Evolutionary conservation across 2,329 filamentous ascomycete species (phyloP).

Genomic region (Beauveria medogensis): DNA sequence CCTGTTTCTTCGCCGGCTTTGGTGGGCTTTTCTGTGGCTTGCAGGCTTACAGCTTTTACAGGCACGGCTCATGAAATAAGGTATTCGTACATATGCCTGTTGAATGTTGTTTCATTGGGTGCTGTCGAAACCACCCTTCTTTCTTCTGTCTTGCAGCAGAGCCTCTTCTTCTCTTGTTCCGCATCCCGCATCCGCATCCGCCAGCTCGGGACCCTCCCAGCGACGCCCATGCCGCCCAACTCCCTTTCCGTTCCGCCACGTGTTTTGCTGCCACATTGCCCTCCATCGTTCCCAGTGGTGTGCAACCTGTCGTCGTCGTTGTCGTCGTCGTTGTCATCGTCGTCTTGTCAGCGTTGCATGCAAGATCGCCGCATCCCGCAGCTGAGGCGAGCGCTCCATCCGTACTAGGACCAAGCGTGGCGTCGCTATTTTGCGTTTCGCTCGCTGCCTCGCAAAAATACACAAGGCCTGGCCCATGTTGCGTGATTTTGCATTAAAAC

Average conservation of each 20-base stretch:
- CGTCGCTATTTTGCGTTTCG: background rate
- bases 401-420: background rate
- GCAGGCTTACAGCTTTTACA: background rate
- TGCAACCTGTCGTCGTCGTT: too few relatives aligned
- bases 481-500: background rate
- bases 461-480: background rate
- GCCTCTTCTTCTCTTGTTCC: background rate
- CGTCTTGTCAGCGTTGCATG: too few relatives aligned
- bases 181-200: background rate
- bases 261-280: background rate
- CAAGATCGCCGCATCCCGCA: background rate
- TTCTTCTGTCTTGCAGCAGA: too few relatives aligned
- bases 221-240: background rate
- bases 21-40: background rate
- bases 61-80: too few relatives aligned
- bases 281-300: too few relatives aligned
- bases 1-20: background rate
- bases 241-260: background rate
- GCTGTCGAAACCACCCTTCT: too few relatives aligned
- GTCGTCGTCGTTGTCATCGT: too few relatives aligned
- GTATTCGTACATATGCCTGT: background rate
- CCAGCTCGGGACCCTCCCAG: background rate
- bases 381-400: background rate
- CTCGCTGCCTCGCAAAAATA: background rate
- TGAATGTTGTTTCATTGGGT: background rate